phyloP scores from a whole-genome alignment of 2,329 filamentous ascomycete genomes.

The Pyricularia sp. region DNA sequence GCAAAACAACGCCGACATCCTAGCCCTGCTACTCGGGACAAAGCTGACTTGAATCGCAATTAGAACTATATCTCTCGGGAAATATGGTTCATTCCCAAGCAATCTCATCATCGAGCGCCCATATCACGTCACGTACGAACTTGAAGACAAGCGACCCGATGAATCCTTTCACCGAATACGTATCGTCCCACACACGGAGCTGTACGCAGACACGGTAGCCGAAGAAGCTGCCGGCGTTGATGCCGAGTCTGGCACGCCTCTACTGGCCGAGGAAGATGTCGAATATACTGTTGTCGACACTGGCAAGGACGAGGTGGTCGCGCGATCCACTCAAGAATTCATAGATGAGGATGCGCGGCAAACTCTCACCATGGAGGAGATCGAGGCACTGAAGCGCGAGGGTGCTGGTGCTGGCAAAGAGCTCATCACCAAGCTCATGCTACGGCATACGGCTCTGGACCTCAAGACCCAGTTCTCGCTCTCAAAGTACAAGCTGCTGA shows the following conservation, averaged over 20 bases:
- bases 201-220: slow-evolving; percentile 70
- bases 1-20: neutral
- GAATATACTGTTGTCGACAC: slow-evolving; percentile 35
- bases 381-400: slow-evolving; percentile 64
- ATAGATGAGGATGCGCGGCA: slow-evolving; percentile 60
- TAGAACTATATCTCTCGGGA: slow-evolving; percentile 80
- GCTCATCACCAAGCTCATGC: slow-evolving; percentile 84
- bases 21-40: neutral
- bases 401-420: slow-evolving; percentile 75
- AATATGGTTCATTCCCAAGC: slow-evolving; percentile 83
- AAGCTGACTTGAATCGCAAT: slow-evolving; percentile 9
- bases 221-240: slow-evolving; percentile 19
- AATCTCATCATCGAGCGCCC: slow-evolving; percentile 89
- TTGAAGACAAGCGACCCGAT: slow-evolving; percentile 60
- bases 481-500: slow-evolving; percentile 91
- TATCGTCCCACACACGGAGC: slow-evolving; percentile 69
- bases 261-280: slow-evolving; percentile 30
- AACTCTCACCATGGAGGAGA: slow-evolving; percentile 65
- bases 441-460: slow-evolving; percentile 80
- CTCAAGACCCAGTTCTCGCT: slow-evolving; percentile 92
- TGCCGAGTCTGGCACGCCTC: slow-evolving; percentile 29
- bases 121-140: slow-evolving; percentile 84
- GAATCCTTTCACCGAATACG: slow-evolving; percentile 62
- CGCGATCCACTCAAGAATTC: slow-evolving; percentile 48
- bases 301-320: slow-evolving; percentile 36